phyloP scores from a whole-genome alignment of 2,329 filamentous ascomycete species.

The Calonectria leucothoes region DNA sequence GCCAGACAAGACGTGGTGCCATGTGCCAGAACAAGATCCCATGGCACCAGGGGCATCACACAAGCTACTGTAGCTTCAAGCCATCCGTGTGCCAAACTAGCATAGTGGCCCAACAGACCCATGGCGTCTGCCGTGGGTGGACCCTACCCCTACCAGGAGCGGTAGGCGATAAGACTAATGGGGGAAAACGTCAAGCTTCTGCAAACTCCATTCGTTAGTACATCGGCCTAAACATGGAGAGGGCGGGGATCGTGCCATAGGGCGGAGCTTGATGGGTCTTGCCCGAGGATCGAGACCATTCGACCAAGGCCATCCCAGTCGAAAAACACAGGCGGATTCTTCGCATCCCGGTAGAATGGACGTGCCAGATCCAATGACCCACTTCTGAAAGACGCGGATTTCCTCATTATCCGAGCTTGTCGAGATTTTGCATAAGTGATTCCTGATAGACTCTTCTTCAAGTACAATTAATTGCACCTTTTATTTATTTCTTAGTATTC shows the following conservation, averaged over 20 bases:
- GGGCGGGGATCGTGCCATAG: constrained; percentile 43
- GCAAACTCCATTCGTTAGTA: constrained; percentile 37
- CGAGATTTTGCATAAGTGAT: constrained; percentile 20
- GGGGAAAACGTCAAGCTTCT: constrained; percentile 39
- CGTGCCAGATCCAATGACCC: constrained; percentile 37
- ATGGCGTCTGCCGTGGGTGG: constrained; percentile 35
- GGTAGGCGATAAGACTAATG: constrained; percentile 39
- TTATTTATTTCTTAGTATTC: background rate
- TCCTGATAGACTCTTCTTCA: constrained; percentile 23
- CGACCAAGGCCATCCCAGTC: constrained; percentile 31
- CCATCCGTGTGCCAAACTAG: constrained; percentile 44
- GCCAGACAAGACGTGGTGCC: constrained; percentile 31
- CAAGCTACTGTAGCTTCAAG: constrained; percentile 37
- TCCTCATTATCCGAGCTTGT: constrained; percentile 33
- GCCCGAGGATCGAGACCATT: constrained; percentile 42
- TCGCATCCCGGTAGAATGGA: constrained; percentile 42
- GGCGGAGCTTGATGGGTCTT: constrained; percentile 35
- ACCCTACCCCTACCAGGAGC: constrained; percentile 15
- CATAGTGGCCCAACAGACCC: constrained; percentile 26
- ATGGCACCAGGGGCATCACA: constrained; percentile 33
- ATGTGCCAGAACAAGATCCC: constrained; percentile 37
- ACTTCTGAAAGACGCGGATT: constrained; percentile 30
- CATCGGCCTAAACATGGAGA: constrained; percentile 28
- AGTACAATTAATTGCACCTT: constrained; percentile 2
- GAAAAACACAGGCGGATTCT: constrained; percentile 30